Evolutionary conservation across 1,139 yeast species (phyloP).

Genomic region (Sporopachydermia cereana): DNA sequence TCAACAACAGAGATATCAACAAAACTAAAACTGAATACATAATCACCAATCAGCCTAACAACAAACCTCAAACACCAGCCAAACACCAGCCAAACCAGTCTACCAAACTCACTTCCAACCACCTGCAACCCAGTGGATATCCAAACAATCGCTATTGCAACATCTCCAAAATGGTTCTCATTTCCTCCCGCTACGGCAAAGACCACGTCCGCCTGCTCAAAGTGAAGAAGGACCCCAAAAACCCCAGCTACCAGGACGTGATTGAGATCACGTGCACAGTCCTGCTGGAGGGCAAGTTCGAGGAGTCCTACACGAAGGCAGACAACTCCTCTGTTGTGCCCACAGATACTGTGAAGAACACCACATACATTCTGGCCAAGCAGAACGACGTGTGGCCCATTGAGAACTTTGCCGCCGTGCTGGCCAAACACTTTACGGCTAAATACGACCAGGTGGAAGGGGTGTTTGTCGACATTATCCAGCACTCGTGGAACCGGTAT

Average conservation of each 20-base stretch:
- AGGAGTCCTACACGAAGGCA: conserved; percentile 70
- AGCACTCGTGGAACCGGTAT: conserved; percentile 70
- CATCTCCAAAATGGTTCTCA: conserved; percentile 5
- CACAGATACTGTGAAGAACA: conserved; percentile 88
- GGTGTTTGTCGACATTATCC: conserved; percentile 53
- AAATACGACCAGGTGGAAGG: conserved; percentile 72
- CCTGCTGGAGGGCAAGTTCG: conserved; percentile 67
- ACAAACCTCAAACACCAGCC: no score
- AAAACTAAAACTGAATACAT: not conserved
- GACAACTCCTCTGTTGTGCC: conserved; percentile 86
- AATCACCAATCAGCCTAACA: no score
- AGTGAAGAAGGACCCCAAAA: conserved; percentile 61
- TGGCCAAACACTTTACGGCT: conserved; percentile 67
- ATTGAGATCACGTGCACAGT: conserved; percentile 75
- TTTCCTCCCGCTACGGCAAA: conserved; percentile 66
- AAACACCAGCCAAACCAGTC: no score
- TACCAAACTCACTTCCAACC: no score
- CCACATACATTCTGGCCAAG: conserved; percentile 72
- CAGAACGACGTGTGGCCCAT: conserved; percentile 77
- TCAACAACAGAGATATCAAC: not conserved
- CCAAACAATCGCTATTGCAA: not conserved
- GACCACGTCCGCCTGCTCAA: conserved; percentile 85
- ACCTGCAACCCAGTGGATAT: no score
- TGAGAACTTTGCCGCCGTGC: conserved; percentile 77
- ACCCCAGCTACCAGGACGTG: conserved; percentile 65